Conservation (phyloP, 2,329 filamentous ascomycete species). For the Lachnellula hyalina region DNA sequence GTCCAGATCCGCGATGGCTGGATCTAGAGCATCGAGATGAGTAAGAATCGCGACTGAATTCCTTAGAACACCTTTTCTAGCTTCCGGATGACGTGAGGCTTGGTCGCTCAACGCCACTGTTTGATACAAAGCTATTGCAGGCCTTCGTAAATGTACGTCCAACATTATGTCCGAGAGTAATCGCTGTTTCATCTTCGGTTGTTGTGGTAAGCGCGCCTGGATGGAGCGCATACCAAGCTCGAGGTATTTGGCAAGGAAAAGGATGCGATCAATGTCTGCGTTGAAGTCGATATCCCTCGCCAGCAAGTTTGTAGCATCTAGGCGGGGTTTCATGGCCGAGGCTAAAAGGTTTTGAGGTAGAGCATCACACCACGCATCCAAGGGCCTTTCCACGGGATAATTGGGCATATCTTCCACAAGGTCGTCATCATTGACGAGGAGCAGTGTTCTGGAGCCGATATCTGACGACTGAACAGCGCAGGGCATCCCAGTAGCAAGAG, state of each 20-base stretch:
- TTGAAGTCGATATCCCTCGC: conserved; percentile 14
- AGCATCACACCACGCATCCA: conserved; percentile 13
- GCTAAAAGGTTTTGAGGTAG: conserved; percentile 16
- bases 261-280: not conserved
- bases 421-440: conserved; percentile 35
- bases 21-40: conserved; percentile 21
- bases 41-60: conserved; percentile 16
- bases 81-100: conserved; percentile 11
- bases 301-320: conserved; percentile 14
- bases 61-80: conserved; percentile 14
- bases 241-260: conserved; percentile 2
- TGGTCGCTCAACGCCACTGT: conserved; percentile 9
- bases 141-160: conserved; percentile 15
- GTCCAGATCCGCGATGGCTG: conserved; percentile 15
- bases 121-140: conserved; percentile 15
- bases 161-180: conserved; percentile 17
- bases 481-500: conserved; percentile 45
- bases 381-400: conserved; percentile 10
- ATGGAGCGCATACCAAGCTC: conserved; percentile 11
- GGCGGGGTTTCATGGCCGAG: conserved; percentile 10
- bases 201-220: conserved; percentile 2
- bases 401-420: conserved; percentile 13
- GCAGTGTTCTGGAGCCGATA: conserved; percentile 44
- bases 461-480: conserved; percentile 41
- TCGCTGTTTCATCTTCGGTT: conserved; percentile 9